These are phyloP conservation scores for Phaffomyces opuntiae DNA, from an alignment of 805 yeast species.

Conservation along the genomic window DNA sequence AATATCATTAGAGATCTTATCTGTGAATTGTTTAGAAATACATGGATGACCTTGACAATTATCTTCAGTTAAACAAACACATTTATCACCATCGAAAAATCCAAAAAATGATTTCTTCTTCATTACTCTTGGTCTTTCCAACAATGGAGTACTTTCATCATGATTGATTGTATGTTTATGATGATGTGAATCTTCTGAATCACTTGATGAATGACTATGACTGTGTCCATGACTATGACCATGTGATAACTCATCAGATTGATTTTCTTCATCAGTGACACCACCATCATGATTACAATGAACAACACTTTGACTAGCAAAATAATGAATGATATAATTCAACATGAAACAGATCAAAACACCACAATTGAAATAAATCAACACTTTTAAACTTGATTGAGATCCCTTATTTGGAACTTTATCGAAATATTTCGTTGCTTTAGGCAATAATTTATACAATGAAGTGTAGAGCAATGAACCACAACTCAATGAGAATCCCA, in stretches of 20 bases:
- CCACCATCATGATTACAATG: constrained; percentile 71
- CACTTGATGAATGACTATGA: constrained; percentile 1
- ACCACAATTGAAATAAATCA: constrained; percentile 51
- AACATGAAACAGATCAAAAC: constrained; percentile 49
- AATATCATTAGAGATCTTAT: constrained; percentile 20
- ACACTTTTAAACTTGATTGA: constrained; percentile 25
- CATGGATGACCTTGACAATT: constrained; percentile 18
- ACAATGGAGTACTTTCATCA: background rate
- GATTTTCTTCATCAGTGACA: constrained; percentile 15
- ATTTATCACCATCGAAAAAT: background rate
- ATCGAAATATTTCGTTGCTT: constrained; percentile 41
- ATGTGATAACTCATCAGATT: constrained; percentile 14
- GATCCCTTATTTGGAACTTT: constrained; percentile 5
- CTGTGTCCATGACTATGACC: constrained; percentile 11
- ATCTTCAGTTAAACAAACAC: constrained; percentile 18
- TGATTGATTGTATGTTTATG: constrained; percentile 4
- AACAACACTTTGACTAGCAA: constrained; percentile 75
- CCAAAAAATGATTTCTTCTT: background rate
- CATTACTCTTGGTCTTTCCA: background rate
- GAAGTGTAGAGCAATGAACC: constrained; percentile 83
- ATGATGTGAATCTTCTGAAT: constrained; percentile 8
- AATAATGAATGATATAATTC: constrained; percentile 60
- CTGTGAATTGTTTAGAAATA: constrained; percentile 11
- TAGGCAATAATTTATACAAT: constrained; percentile 70
- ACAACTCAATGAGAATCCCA: constrained; percentile 68